phyloP scores from a whole-genome alignment of 2,329 filamentous ascomycete genomes.

The Emericellopsis cladophorae region DNA sequence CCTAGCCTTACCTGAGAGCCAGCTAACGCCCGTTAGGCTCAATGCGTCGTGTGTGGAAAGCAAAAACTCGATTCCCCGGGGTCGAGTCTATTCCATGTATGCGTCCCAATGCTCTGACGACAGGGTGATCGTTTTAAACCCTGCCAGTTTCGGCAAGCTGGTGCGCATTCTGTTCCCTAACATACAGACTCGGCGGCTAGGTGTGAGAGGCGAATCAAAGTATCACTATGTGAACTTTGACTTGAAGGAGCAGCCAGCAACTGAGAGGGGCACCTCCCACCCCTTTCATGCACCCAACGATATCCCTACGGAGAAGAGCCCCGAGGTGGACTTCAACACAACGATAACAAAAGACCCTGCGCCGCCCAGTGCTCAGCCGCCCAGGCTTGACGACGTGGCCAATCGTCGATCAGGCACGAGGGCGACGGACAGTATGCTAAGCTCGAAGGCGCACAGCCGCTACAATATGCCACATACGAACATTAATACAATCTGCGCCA shows the following conservation, averaged over 20 bases:
- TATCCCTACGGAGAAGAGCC: background rate
- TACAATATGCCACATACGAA: constrained; percentile 36
- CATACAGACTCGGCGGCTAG: constrained; percentile 81
- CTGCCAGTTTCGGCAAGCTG: constrained; percentile 93
- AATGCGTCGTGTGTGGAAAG: constrained; percentile 59
- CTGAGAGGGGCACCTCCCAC: background rate
- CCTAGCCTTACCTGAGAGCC: background rate
- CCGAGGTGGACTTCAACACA: background rate
- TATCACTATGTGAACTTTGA: constrained; percentile 80
- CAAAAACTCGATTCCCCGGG: constrained; percentile 79
- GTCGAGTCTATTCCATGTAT: constrained; percentile 91
- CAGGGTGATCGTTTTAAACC: constrained; percentile 87
- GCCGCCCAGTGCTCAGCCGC: background rate
- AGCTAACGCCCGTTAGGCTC: constrained; percentile 40
- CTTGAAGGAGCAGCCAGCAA: constrained; percentile 36
- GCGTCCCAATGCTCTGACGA: constrained; percentile 86
- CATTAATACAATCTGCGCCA: constrained; percentile 37
- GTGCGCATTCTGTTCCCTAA: constrained; percentile 94
- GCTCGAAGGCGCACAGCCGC: constrained; percentile 27
- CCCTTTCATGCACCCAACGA: background rate
- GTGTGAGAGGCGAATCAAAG: constrained; percentile 92
- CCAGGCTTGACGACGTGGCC: background rate
- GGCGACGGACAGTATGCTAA: too few species aligned
- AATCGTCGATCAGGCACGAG: background rate
- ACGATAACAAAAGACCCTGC: constrained; percentile 29